Conservation (phyloP, 140 eudicot species). For the Erigeron philadelphicus region DNA sequence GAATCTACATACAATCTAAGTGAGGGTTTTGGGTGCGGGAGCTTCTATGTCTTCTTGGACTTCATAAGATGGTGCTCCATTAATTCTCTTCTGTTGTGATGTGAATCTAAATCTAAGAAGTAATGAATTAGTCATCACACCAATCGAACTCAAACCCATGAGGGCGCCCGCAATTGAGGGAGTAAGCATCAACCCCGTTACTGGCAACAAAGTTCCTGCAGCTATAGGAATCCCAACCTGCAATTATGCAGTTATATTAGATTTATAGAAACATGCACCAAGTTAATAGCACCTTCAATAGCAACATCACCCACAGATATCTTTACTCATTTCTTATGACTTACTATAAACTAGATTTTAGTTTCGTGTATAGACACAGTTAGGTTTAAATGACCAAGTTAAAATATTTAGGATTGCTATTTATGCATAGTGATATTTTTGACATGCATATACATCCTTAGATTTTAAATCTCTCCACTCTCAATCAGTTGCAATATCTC, state of each 20-base stretch:
- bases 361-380: too few relatives aligned
- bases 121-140: conserved; percentile 87
- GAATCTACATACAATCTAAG: conserved; percentile 23
- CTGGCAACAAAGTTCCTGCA: conserved; percentile 78
- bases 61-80: conserved; percentile 18
- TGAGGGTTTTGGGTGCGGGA: conserved; percentile 43
- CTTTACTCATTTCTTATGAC: too few relatives aligned
- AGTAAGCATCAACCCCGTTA: conserved; percentile 84
- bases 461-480: too few relatives aligned
- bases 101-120: conserved; percentile 67
- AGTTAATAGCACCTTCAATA: too few relatives aligned
- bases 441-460: too few relatives aligned
- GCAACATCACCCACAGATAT: too few relatives aligned
- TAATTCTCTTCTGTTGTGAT: conserved; percentile 38
- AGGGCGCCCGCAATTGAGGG: conserved; percentile 97
- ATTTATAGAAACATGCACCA: neutral
- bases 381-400: too few relatives aligned
- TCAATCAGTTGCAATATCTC: too few relatives aligned
- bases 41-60: conserved; percentile 45
- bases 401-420: too few relatives aligned
- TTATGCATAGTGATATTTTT: too few relatives aligned
- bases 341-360: too few relatives aligned
- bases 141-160: conserved; percentile 92
- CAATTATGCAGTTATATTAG: neutral
- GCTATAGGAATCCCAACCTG: conserved; percentile 96